These are phyloP conservation scores for Cudoniella acicularis DNA, from an alignment of 495 filamentous ascomycete species.

Conservation along the genomic window DNA sequence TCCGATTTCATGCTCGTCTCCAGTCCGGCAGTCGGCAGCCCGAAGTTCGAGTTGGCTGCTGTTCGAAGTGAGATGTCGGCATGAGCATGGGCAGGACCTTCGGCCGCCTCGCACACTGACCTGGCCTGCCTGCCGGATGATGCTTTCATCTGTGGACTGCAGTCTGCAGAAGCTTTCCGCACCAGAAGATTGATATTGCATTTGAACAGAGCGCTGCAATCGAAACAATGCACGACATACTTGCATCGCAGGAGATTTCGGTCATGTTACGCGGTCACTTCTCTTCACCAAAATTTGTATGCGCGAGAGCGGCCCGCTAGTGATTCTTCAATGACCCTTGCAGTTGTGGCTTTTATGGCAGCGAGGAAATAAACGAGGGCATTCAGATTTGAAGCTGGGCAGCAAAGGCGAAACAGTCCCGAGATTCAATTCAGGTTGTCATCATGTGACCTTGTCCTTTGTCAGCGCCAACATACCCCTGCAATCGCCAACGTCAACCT, in stretches of 20 bases:
- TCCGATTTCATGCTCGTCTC: too few species aligned
- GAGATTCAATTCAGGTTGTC: neutral
- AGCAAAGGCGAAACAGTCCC: neutral
- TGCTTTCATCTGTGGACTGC: too few species aligned
- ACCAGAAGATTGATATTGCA: neutral
- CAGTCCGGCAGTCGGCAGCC: too few species aligned
- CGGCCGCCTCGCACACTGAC: too few species aligned
- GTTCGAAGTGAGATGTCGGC: too few species aligned
- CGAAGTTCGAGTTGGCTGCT: too few species aligned
- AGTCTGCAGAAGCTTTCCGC: neutral
- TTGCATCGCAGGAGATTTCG: constrained; percentile 18
- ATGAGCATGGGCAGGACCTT: too few species aligned
- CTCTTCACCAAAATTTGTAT: constrained; percentile 23
- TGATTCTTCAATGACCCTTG: constrained; percentile 13
- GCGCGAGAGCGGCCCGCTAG: constrained; percentile 21
- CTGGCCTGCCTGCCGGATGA: too few species aligned
- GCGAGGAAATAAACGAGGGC: neutral
- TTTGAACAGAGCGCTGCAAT: constrained; percentile 8
- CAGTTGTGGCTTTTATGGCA: neutral
- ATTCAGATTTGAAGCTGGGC: neutral
- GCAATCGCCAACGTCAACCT: neutral
- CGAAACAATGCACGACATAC: constrained; percentile 22
- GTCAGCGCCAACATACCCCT: neutral
- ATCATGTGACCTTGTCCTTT: neutral
- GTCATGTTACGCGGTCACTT: constrained; percentile 25